Evolutionary conservation across 1,284 basidiomycete genomes (phyloP), one percentile per base, ranked within the genome.

Genomic region (Coniferiporia weirii): DNA sequence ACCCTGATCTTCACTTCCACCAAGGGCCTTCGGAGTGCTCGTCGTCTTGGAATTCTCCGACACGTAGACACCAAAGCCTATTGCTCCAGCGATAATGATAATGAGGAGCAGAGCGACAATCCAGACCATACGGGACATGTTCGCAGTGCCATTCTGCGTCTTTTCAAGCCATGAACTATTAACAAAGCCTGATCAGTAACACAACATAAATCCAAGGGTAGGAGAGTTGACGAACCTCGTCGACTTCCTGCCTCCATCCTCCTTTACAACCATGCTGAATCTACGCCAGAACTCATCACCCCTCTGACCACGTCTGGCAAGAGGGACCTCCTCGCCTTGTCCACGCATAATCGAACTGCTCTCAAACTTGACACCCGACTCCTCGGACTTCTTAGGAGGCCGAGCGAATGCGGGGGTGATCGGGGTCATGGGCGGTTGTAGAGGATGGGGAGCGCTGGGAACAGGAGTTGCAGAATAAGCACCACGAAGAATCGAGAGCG

Each of bases 221-320:
- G 22, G 15, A 34, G 32, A 57, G 5, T 35, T 32, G 52, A 64
- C 70, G 5, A 61, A 82, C 83, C 82, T 86, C 57, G 79, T 74
- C 66, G 81, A 83, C 67, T 78, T 71, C 61, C 76, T 78, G 55
- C 67, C 68, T 63, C 73, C 73, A 64, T 88, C 84, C 62, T 85
- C 82, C 68, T 83, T 87, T 7, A 82, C 88, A 63, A 92, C 82
- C 77, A 91, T 90, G 62, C 86, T 89, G 72, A 92, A 92, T 49
- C 90, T 76, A 59, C 87, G 77, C 89, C 89, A 92, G 72, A 92
- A 92, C 66, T 91, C 85, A 66, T 92, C 89, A 0, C 88, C 87
- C 57, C 78, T 82, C 65, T 87, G 81, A 1, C 87, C 86, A 35
- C 84, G 76, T 50, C 75, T 77, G 1, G 85, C 83, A 17, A 90